Evolutionary conservation across 176 grass and related monocot genomes (phyloP), one percentile per base, ranked within the genome.

Genomic region (Oryza meyeriana): DNA sequence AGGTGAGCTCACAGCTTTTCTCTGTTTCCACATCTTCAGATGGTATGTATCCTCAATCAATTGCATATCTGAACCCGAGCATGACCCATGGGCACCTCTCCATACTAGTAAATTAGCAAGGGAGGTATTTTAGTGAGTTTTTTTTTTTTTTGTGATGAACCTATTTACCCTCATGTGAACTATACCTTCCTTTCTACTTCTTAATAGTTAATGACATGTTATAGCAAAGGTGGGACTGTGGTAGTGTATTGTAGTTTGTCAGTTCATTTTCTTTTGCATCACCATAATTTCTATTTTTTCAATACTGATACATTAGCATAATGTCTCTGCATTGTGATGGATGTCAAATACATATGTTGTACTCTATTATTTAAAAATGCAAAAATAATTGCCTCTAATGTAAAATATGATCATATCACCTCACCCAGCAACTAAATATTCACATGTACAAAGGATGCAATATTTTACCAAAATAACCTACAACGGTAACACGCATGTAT

Each of bases 1-100:
- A 99, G 96, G 96, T 99, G 85, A 99, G 91, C 69, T 65, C 32
- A 59, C 79, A 74, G 31, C 31, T 48, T 32, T 68, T 70, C 39
- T 83, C 28, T 68, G 32, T 59, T 44, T 79, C 64, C 71, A 33
- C 81, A 71, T 69, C 62, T 25, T 11, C 61, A 84, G 69, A 71
- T 2, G 59, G 74, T 91, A 88, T 88, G 74, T 69, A 71, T 72
- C 33, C 12, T 63, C 8, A 27, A 3, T 67, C 25, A 61, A 72
- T 77, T 66, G 24, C 78, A 83, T 67, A 11, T 14, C 33, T 76
- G 69, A 34, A 59, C 26, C 26, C 64, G 31, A 41, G 14, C 71
- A 41, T 45, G 9, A n/a, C 26, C 71, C 10, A 61, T 52, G 5
- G 32, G 13, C 85, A 45, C 44, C 25, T 82, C 61, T 67, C 24